These are phyloP conservation scores for Immersiella caudata DNA, from an alignment of 495 filamentous ascomycete genomes.

Conservation along the genomic window DNA sequence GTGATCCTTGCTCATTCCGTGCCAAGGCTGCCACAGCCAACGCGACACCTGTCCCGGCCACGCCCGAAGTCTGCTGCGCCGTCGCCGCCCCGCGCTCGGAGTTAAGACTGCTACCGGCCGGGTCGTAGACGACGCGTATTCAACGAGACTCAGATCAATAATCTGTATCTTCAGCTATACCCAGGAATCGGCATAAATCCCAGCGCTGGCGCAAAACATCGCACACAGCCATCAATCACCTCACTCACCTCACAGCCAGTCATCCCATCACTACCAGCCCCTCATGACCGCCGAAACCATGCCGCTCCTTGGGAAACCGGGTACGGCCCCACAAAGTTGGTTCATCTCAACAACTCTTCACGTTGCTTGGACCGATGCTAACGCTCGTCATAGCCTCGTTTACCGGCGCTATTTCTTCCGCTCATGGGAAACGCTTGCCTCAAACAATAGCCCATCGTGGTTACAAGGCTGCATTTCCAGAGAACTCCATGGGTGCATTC, in stretches of 20 bases:
- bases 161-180: too few relatives aligned
- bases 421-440: constrained; percentile 46
- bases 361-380: neutral
- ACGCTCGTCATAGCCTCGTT: constrained; percentile 10
- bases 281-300: constrained; percentile 19
- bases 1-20: neutral
- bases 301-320: constrained; percentile 8
- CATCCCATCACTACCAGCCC: neutral
- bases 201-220: neutral
- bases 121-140: neutral
- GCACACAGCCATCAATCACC: neutral
- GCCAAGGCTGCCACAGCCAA: neutral
- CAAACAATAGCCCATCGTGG: constrained; percentile 87
- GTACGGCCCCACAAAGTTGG: constrained; percentile 12
- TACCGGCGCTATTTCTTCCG: neutral
- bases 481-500: constrained; percentile 86
- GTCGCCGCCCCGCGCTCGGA: neutral
- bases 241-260: neutral
- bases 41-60: neutral
- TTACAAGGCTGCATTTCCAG: constrained; percentile 75
- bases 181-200: too few relatives aligned
- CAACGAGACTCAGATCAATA: too few relatives aligned
- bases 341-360: neutral
- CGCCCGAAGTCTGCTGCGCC: neutral
- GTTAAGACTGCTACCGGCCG: neutral